A percentile compares a stretch with the other conserved stretches of the same genome.
Conservation (phyloP, 345 rosid species). For the Gossypium anomalum region DNA sequence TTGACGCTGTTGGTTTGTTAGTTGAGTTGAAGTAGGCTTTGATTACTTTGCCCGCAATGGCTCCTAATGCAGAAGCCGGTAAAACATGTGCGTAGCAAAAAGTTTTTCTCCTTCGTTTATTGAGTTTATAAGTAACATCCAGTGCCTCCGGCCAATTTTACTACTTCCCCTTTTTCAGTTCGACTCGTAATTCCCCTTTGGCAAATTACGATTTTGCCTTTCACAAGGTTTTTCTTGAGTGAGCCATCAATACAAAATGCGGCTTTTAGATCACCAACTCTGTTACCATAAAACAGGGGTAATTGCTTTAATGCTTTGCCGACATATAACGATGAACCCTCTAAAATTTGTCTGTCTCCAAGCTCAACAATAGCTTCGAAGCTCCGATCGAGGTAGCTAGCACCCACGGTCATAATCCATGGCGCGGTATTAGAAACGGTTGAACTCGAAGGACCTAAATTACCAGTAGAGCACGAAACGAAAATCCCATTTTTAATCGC, state of each 20-base stretch:
- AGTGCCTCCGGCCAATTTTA: conserved; percentile 5
- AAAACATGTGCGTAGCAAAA: conserved; percentile 5
- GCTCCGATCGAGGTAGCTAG: conserved; percentile 31
- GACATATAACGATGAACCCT: conserved; percentile 20
- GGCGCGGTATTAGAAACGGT: conserved; percentile 27
- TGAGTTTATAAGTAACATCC: conserved; percentile 2
- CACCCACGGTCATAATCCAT: conserved; percentile 31
- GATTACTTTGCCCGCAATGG: conserved; percentile 10
- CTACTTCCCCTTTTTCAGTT: conserved; percentile 10
- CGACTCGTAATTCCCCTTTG: conserved; percentile 14
- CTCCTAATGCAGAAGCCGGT: conserved; percentile 13
- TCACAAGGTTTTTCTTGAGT: conserved; percentile 28
- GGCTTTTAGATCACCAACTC: not conserved
- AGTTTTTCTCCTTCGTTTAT: conserved; percentile 5
- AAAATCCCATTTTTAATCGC: conserved; percentile 27
- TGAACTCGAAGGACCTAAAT: conserved; percentile 16
- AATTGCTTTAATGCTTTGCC: conserved; percentile 25
- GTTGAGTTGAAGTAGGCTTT: conserved; percentile 11
- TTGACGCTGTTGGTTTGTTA: conserved; percentile 19
- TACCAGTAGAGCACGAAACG: conserved; percentile 28
- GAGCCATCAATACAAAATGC: conserved; percentile 21
- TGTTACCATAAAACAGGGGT: conserved; percentile 6
- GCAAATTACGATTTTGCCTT: conserved; percentile 42
- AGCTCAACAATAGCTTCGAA: conserved; percentile 24
- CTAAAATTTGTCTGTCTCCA: conserved; percentile 22